Base-by-base conservation (phyloP, 2,329 filamentous ascomycete species). In the Aureobasidium namibiae region DNA sequence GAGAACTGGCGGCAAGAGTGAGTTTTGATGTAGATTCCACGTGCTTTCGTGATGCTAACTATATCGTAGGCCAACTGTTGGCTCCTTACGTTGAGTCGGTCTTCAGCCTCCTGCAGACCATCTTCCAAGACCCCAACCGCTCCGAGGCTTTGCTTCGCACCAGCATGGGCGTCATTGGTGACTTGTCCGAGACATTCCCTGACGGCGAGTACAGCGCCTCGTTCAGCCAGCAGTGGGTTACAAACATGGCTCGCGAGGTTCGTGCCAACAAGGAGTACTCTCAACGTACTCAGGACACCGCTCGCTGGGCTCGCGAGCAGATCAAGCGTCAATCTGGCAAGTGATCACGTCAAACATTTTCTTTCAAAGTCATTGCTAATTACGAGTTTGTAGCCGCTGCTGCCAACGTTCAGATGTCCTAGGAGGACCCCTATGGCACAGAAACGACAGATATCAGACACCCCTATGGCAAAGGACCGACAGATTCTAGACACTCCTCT, bases 121-220 rank as follows among this genome's bases (percentile, higher is more conserved):
- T 97, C 66, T 87, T 87, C 63, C 80, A 83, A 65, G 94, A 97
- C 70, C 80, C 82, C 65, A 95, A 94, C 79, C 88, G 91, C 66
- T 96, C 90, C 69, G 94, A 99, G 76, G 85, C 89, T 36, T 80
- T 99, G 50, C 87, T 97, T 81, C 84, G 94, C 66, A 89, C 92
- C n/a, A 84, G 89, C 9, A 97, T 97, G 90, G 94, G 94, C 73
- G 92, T 97, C 59, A 89, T 99, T 76, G 94, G 92, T 78, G 94
- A 99, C 71, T 82, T 99, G 64, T 90, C 92, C 50, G 92, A 97
- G 69, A 86, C 91, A 1, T 99, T 95, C 78, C 92, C 92, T 54
- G 87, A 89, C 66, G 92, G 94, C 67, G 88, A 97, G 73, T 87
- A 95, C 65, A 80, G 86, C 56, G 81, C 88, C 24, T 88, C 84